Percentiles rank a stretch among this genome's conserved stretches.
Evolutionary conservation across 2,329 filamentous ascomycete genomes (phyloP).

Genomic region (Cladosporium sp.): DNA sequence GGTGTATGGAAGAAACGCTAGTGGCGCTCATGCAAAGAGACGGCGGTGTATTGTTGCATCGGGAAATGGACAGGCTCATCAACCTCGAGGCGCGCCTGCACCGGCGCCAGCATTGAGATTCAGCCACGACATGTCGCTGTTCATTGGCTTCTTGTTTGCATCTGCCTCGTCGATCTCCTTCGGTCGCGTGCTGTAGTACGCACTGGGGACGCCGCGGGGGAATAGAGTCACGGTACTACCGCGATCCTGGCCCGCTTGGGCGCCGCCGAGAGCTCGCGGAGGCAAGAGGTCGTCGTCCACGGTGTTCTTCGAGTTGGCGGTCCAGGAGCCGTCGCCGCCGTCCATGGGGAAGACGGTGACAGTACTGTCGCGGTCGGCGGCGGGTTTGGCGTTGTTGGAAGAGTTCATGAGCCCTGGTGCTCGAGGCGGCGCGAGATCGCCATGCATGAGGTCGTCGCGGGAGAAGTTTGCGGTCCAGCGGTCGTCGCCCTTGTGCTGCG

Average conservation of each 20-base stretch:
- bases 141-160: slow-evolving; percentile 44
- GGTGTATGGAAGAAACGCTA: no score
- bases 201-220: slow-evolving; percentile 29
- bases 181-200: slow-evolving; percentile 24
- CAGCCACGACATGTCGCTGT: slow-evolving; percentile 69
- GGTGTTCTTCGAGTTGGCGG: slow-evolving; percentile 1
- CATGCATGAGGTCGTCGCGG: background rate
- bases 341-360: slow-evolving; percentile 22
- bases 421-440: slow-evolving; percentile 5
- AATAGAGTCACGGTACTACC: slow-evolving; percentile 33
- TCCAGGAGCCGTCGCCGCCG: slow-evolving; percentile 6
- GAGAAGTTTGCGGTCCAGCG: slow-evolving; percentile 10
- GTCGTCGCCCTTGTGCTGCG: slow-evolving; percentile 1
- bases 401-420: slow-evolving; percentile 29
- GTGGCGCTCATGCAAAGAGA: no score
- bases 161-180: slow-evolving; percentile 32
- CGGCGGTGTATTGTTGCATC: no score
- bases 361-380: slow-evolving; percentile 52
- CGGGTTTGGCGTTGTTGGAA: slow-evolving; percentile 52
- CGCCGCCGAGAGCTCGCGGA: background rate
- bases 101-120: slow-evolving; percentile 45
- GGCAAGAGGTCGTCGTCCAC: background rate
- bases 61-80: background rate
- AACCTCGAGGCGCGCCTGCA: background rate
- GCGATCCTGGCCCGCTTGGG: slow-evolving; percentile 18